A percentile compares a stretch with the other conserved stretches of the same genome.
Conservation (phyloP, 192 early-diverging fungal species). For the Coemansia sp. region DNA sequence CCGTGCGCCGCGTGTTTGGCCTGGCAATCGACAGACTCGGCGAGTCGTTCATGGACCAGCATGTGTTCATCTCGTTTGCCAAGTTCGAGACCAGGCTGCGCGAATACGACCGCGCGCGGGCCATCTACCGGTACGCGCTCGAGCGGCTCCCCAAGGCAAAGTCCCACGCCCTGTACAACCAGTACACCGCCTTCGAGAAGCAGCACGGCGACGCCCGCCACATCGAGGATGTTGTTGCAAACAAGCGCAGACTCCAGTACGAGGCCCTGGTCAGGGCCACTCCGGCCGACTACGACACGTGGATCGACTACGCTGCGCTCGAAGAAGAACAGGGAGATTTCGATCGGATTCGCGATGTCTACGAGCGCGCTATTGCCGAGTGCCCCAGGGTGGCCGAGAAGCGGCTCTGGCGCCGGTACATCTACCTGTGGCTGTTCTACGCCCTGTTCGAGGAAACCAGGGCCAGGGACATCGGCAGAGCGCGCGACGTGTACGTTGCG, state of each 20-base stretch:
- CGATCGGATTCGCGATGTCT: conserved; percentile 85
- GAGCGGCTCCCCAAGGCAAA: conserved; percentile 80
- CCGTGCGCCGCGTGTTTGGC: conserved; percentile 79
- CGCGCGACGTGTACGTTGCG: conserved; percentile 80
- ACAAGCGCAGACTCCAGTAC: conserved; percentile 88
- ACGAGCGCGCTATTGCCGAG: conserved; percentile 92
- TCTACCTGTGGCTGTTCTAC: conserved; percentile 99
- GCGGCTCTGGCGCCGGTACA: conserved; percentile 93
- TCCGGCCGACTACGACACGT: conserved; percentile 94
- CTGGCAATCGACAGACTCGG: conserved; percentile 85
- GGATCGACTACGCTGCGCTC: conserved; percentile 93
- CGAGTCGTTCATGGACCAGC: conserved; percentile 89
- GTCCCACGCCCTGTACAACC: conserved; percentile 87
- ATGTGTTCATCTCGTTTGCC: conserved; percentile 94
- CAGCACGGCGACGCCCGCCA: conserved; percentile 86
- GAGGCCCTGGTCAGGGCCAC: conserved; percentile 71
- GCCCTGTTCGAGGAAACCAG: conserved; percentile 93
- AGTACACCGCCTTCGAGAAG: conserved; percentile 97
- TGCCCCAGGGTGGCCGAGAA: conserved; percentile 85
- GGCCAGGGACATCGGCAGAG: conserved; percentile 75
- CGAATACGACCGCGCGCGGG: conserved; percentile 90
- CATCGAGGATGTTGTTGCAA: conserved; percentile 88
- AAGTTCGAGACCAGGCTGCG: conserved; percentile 89
- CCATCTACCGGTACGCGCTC: conserved; percentile 94
- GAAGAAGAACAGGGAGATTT: conserved; percentile 73